Base-by-base conservation (phyloP, 306 rosid genomes). In the Pterocarpus macrocarpus region DNA sequence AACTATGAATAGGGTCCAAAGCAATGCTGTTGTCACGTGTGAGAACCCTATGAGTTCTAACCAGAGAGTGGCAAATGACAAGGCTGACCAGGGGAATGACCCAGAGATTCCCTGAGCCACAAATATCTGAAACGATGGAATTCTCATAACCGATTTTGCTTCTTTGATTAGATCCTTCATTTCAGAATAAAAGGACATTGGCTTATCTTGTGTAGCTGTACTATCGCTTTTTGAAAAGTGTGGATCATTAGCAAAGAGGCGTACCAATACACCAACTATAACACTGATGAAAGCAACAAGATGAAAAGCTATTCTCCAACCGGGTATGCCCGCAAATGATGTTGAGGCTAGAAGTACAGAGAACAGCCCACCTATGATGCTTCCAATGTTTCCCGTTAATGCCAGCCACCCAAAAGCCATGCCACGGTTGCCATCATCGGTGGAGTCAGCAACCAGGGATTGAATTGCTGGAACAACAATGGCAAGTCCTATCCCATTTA, bases 41-140 rank as follows among this genome's bases (percentile, higher is more conserved):
- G 97, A 94, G 76, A 92, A 94, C n/a, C 97, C 97, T 7, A 87
- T 86, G 9, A 94, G 94, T 52, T 94, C 98, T 33, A 94, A 84
- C 98, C 98, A 92, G 86, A 92, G 89, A 1, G 95, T 82, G 58
- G 97, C 90, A 73, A 94, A 94, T 8, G 93, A 83, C 86, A 92
- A 86, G 5, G 92, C 94, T 1, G 93, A 88, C 97, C 97, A 86
- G 0, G 98, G 97, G 66, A 94, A 94, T 15, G 98, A 87, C 17
- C 98, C 98, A 33, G 92, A 88, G 41, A 94, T 93, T 39, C 98
- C 98, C 71, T 92, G 98, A 71, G 98, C 97, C 52, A 94, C 97
- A 69, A 94, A 86, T 63, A 91, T 92, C 86, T 89, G 97, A 84
- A 94, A 94, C 8, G 97, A 81, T n/a, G 90, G 95, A 70, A 92